These are phyloP conservation scores for Avena atlantica DNA, from an alignment of 176 grass and related monocot genomes.

Conservation along the genomic window DNA sequence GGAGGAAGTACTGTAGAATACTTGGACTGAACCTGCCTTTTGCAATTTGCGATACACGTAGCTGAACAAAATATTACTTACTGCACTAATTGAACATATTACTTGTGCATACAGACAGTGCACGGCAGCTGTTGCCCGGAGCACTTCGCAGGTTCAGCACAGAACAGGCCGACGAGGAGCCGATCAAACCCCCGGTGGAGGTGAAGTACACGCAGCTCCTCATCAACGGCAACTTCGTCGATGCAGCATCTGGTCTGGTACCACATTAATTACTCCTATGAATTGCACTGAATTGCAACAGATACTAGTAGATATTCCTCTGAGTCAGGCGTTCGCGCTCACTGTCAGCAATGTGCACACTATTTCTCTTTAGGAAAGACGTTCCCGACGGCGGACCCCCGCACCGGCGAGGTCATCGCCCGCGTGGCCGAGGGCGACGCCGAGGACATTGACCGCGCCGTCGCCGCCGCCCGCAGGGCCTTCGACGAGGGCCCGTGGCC, in stretches of 20 bases:
- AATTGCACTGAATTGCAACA: neutral
- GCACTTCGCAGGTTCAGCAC: slow-evolving; percentile 57
- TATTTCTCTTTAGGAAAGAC: slow-evolving; percentile 58
- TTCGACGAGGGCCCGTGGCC: slow-evolving; percentile 94
- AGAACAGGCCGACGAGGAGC: slow-evolving; percentile 56
- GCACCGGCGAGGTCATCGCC: slow-evolving; percentile 85
- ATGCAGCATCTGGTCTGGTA: slow-evolving; percentile 94
- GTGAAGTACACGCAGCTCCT: slow-evolving; percentile 81
- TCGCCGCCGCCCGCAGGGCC: slow-evolving; percentile 70
- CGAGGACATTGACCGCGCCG: slow-evolving; percentile 66
- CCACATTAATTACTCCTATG: too few relatives aligned
- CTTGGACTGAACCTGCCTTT: neutral
- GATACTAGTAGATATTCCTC: neutral
- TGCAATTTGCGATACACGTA: neutral
- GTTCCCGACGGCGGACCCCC: slow-evolving; percentile 77
- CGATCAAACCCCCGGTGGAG: slow-evolving; percentile 71
- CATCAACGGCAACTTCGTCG: slow-evolving; percentile 88
- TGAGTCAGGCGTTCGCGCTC: neutral
- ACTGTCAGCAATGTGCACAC: neutral
- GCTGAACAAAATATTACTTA: neutral
- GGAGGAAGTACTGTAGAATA: neutral
- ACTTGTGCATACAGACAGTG: slow-evolving; percentile 31
- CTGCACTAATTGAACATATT: neutral
- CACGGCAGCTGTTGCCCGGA: slow-evolving; percentile 42
- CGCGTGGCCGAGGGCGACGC: slow-evolving; percentile 72